Evolutionary conservation across 148 eudicot species (phyloP).

Genomic region (Rhododendron simsii): DNA sequence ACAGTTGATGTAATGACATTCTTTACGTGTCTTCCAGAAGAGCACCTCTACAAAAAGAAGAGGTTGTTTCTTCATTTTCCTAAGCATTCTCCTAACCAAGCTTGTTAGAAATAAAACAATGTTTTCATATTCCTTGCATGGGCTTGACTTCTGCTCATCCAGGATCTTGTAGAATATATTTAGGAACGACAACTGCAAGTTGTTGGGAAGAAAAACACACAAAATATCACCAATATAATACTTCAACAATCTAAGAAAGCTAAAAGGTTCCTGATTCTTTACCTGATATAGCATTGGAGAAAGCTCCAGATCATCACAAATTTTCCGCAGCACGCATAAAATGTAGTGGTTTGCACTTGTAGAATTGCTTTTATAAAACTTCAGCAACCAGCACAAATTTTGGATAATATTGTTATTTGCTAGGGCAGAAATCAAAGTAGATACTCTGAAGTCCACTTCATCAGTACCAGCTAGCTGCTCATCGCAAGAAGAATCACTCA

Average conservation of each 20-base stretch:
- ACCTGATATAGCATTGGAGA: conserved; percentile 99
- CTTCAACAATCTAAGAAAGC: neutral
- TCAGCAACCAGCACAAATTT: conserved; percentile 87
- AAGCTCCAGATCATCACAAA: conserved; percentile 91
- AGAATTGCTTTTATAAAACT: conserved; percentile 79
- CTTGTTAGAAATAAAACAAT: conserved; percentile 66
- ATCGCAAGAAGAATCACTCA: conserved; percentile 65
- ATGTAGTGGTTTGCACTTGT: conserved; percentile 76
- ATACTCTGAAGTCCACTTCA: conserved; percentile 84
- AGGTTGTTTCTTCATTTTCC: conserved; percentile 86
- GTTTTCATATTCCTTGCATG: conserved; percentile 67
- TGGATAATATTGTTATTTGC: conserved; percentile 53
- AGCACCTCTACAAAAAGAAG: conserved; percentile 89
- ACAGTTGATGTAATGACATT: conserved; percentile 74
- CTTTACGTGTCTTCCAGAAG: conserved; percentile 83
- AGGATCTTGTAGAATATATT: conserved; percentile 70
- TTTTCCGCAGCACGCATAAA: conserved; percentile 60
- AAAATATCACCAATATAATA: conserved; percentile 18
- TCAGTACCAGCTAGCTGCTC: conserved; percentile 50
- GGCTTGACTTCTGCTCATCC: conserved; percentile 77
- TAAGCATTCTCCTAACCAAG: conserved; percentile 83
- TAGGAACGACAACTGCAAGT: conserved; percentile 73
- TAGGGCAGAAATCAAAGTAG: conserved; percentile 68
- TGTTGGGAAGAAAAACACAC: conserved; percentile 11
- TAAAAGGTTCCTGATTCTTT: neutral